Evolutionary conservation across 179 eudicot species (phyloP), one percentile per base, ranked within the genome.

Genomic region (Beta lomatogona): DNA sequence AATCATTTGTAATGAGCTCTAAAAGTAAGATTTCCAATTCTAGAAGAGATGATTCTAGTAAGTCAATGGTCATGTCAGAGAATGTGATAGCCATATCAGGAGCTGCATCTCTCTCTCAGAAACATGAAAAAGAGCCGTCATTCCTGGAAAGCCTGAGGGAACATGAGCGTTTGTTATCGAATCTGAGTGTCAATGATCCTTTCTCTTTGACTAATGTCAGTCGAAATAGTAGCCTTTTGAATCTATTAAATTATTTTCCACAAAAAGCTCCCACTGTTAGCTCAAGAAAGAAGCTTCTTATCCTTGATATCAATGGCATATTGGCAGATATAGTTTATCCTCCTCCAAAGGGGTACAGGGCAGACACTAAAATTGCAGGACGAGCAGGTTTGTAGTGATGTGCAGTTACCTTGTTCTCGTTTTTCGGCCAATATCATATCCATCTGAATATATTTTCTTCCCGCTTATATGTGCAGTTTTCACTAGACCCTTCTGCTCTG

Each of bases 261-360:
- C 86, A 77, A 68, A 90, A 86, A 65, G 75, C 83, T 80, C 91
- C 85, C 0, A 36, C 61, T 71, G 67, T 76, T 76, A 71, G 83
- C 77, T 77, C 85, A 69, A 88, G 89, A 79, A 90, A 88, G 89
- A 96, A 94, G 78, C 99, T 96, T 85, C 90, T 96, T 71, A 80
- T 96, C 72, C 95, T 96, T 84, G 99, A 96, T 83, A 80, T 96
- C 28, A 96, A 94, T 85, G 99, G 99, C 81, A 83, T 96, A 58
- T 88, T 96, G 85, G 98, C 98, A 25, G 92, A 93, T 83, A 88
- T 95, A 67, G 91, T 95, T 77, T 85, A 66, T 85, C 97, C 94
- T 77, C 91, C 95, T 48, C 99, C 97, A 28, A 91, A 89, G 88
- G 90, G 85, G 28, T 85, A 83, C 84, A 88, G 84, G 86, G 89